phyloP scores from a whole-genome alignment of 2,329 filamentous ascomycete species.

The Aspergillus quadricinctus region DNA sequence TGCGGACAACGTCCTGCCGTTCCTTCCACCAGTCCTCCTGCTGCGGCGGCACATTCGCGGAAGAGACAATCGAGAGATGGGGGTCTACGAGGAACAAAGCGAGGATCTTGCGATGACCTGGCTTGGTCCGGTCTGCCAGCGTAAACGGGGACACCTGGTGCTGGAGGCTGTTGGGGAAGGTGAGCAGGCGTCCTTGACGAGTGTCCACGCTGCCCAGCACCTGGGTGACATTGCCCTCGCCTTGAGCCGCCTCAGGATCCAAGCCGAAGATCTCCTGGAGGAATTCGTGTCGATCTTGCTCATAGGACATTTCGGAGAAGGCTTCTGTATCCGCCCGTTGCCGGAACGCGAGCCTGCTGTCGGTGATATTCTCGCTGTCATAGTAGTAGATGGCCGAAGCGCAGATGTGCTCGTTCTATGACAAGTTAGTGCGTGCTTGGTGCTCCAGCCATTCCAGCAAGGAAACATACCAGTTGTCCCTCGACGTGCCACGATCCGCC shows the following conservation, averaged over 20 bases:
- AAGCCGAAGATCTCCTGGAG: slow-evolving; percentile 16
- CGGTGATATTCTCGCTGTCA: slow-evolving; percentile 58
- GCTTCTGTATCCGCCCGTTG: slow-evolving; percentile 21
- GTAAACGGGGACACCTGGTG: slow-evolving; percentile 50
- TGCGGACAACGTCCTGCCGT: slow-evolving; percentile 3
- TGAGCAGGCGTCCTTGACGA: slow-evolving; percentile 4
- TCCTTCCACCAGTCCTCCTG: slow-evolving; percentile 44
- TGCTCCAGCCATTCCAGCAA: background rate
- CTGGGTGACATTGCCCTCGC: slow-evolving; percentile 5
- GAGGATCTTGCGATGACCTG: slow-evolving; percentile 55
- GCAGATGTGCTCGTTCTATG: slow-evolving; percentile 58
- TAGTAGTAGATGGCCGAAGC: slow-evolving; percentile 64
- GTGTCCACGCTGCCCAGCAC: slow-evolving; percentile 7
- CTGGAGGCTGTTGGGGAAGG: slow-evolving; percentile 36
- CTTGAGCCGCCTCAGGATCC: slow-evolving; percentile 5
- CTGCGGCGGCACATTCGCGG: slow-evolving; percentile 50
- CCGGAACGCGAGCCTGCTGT: slow-evolving; percentile 50
- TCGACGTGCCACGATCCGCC: slow-evolving; percentile 45
- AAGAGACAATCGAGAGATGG: slow-evolving; percentile 47
- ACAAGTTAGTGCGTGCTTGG: background rate
- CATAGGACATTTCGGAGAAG: background rate
- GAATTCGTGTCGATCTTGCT: slow-evolving; percentile 5
- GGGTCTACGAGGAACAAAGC: slow-evolving; percentile 60
- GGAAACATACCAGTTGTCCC: slow-evolving; percentile 30
- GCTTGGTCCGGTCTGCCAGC: slow-evolving; percentile 46